Evolutionary conservation across 352 stramenopile species (phyloP), one percentile per base, ranked within the genome.

Genomic region (Phytophthora agathidicida): DNA sequence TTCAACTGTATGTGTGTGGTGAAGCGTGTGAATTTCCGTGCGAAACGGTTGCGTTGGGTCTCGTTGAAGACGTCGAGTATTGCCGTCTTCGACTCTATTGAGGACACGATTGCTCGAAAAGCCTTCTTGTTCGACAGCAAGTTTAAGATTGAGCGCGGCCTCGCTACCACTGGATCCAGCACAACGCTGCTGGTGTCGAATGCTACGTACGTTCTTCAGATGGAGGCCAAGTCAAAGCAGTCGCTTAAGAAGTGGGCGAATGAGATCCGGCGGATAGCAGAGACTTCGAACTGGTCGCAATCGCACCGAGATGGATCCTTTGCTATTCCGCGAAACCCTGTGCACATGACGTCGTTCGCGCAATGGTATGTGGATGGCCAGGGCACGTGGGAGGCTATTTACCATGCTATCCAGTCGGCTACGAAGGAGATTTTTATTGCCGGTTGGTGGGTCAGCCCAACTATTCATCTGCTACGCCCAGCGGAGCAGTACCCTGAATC

Each of bases 401-500:
- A 85, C 47, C 66, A 88, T 20, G 78, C 54, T 5, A 72, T 97
- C 3, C 43, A 62, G 11, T 60, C 58, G 1, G 89, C 91, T 4
- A 83, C 57, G 37, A 92, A 88, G 53, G 78, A 96, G 64, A 96
- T 97, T 48, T 97, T 96, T 49, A 95, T 97, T 41, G 85, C 87
- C 8, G 90, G 85, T 3, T 97, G 91, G 91, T 96, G 91, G 85
- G 84, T 96, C 16, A 91, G 83, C 42, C 88, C 88, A 5, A 90
- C 73, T 5, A 89, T 96, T n/a, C 78, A 93, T 55, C 61, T 97
- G 27, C 52, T 84, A 14, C 88, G 91, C 11, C 83, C 83, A 6
- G 75, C 80, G 0, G 65, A 75, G 17, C 33, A 77, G 11, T 80
- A 81, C 42, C 81, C 83, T 1, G 64, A 91, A 6, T 89, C 83